A percentile compares a stretch with the other conserved stretches of the same genome.
Evolutionary conservation across 2,329 filamentous ascomycete species (phyloP).

Genomic region (Neonectria coccinea): DNA sequence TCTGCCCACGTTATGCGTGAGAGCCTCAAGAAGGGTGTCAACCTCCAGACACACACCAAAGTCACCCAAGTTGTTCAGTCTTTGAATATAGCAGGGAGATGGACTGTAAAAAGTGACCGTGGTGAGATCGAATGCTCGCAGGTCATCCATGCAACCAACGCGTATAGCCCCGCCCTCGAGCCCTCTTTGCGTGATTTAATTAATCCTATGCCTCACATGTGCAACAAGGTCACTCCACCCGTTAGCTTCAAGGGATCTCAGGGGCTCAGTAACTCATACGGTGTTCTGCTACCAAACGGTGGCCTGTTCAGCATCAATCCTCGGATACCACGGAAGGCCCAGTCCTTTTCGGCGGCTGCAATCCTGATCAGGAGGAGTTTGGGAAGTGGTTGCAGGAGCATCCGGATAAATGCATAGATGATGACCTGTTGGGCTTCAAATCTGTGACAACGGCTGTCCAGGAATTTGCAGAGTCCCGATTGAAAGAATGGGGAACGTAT

Average conservation of each 20-base stretch:
- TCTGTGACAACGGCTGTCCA: slow-evolving; percentile 22
- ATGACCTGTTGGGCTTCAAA: slow-evolving; percentile 16
- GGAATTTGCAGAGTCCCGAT: slow-evolving; percentile 22
- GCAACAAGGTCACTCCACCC: slow-evolving; percentile 20
- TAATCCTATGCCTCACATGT: slow-evolving; percentile 27
- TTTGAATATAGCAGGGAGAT: not conserved
- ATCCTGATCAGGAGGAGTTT: slow-evolving; percentile 25
- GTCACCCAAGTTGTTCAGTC: slow-evolving; percentile 7
- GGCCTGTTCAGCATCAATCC: slow-evolving; percentile 26
- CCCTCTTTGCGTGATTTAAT: slow-evolving; percentile 27
- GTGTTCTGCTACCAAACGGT: slow-evolving; percentile 19
- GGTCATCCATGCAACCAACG: slow-evolving; percentile 31
- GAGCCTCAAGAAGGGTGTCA: slow-evolving; percentile 25
- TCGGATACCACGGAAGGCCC: slow-evolving; percentile 4
- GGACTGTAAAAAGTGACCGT: slow-evolving; percentile 22
- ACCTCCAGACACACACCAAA: slow-evolving; percentile 25
- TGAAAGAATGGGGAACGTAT: slow-evolving; percentile 19
- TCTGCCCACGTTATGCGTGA: slow-evolving; percentile 29
- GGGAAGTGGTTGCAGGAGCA: slow-evolving; percentile 15
- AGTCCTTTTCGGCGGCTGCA: slow-evolving; percentile 25
- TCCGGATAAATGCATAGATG: slow-evolving; percentile 21
- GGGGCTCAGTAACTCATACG: slow-evolving; percentile 27
- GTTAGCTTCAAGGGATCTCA: not conserved
- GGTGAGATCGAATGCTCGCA: slow-evolving; percentile 20
- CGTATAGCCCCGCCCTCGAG: slow-evolving; percentile 27